Evolutionary conservation across 1,284 basidiomycete genomes (phyloP), one percentile per base, ranked within the genome.

Genomic region (Afroboletus lepidellus): DNA sequence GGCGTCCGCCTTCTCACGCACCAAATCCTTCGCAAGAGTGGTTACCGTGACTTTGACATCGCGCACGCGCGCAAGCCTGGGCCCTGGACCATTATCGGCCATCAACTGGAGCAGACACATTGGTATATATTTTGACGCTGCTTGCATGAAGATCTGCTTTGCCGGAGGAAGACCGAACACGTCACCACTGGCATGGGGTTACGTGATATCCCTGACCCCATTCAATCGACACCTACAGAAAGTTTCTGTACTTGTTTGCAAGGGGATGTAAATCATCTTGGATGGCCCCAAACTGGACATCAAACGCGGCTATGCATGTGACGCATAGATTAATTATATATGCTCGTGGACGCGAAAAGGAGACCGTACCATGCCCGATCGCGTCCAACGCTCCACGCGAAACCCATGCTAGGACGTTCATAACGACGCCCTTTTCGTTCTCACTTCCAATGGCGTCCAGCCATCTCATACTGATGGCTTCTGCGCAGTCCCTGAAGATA

Each of bases 381-480:
- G 73, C 69, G 62, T 78, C 77, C 27, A 79, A 54, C 2, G 74
- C 68, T 5, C 71, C 72, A 9, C 70, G 68, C 36, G 73, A 72
- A 15, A 69, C 38, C 72, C 74, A 76, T 4, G 55, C 24, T 13
- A 68, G 57, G 13, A 76, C 55, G 53, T 84, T 69, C 12, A 79
- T 53, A 21, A 75, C 65, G 16, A 54, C 57, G 1, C 67, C 60
- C 3, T 67, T 58, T 6, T 64, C 62, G 0, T 59, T 48, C 8
- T 56, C 55, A 15, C 57, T 59, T 5, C 56, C 57, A 21, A 77
- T 60, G 7, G 66, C 55, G 24, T 79, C 75, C 44, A 67, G 71
- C 79, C 77, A 80, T 60, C 71, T 72, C 9, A 60, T 50, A 66
- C 52, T 36, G 24, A 66, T 48, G 15, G 51, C 50, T 18, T 66